These are phyloP conservation scores for Mycena haematopus DNA, from an alignment of 768 basidiomycete species.

Conservation along the genomic window DNA sequence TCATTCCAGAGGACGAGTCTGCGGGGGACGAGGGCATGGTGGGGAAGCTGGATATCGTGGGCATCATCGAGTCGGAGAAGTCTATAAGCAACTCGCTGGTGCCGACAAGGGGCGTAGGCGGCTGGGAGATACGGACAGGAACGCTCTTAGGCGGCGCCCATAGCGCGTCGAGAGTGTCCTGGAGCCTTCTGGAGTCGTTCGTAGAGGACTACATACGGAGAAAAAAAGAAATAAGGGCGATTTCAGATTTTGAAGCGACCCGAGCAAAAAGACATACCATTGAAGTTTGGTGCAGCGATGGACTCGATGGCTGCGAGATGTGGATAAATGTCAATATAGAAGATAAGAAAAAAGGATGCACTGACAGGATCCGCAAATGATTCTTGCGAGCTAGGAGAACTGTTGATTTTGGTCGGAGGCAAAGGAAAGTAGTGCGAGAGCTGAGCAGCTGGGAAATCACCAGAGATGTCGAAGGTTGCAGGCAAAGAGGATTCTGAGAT, in stretches of 20 bases:
- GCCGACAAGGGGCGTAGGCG: constrained; percentile 10
- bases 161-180: constrained; percentile 24
- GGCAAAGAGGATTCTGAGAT: constrained; percentile 37
- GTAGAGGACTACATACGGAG: constrained; percentile 11
- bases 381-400: constrained; percentile 7
- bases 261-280: constrained; percentile 9
- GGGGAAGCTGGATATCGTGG: constrained; percentile 16
- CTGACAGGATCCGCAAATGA: constrained; percentile 8
- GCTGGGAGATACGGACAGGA: constrained; percentile 26
- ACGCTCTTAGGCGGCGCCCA: constrained; percentile 27
- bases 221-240: neutral
- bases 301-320: constrained; percentile 6
- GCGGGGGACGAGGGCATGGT: constrained; percentile 9
- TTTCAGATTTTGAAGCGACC: neutral
- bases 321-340: neutral
- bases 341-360: neutral
- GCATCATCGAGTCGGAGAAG: constrained; percentile 16
- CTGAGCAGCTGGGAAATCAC: constrained; percentile 21
- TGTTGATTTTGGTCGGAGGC: constrained; percentile 17
- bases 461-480: constrained; percentile 35
- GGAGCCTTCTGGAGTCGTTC: constrained; percentile 8
- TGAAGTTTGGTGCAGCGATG: constrained; percentile 6
- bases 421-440: constrained; percentile 30
- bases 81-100: constrained; percentile 23
- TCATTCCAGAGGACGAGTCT: constrained; percentile 19